phyloP scores from a whole-genome alignment of 768 basidiomycete genomes.

The Vararia minispora region DNA sequence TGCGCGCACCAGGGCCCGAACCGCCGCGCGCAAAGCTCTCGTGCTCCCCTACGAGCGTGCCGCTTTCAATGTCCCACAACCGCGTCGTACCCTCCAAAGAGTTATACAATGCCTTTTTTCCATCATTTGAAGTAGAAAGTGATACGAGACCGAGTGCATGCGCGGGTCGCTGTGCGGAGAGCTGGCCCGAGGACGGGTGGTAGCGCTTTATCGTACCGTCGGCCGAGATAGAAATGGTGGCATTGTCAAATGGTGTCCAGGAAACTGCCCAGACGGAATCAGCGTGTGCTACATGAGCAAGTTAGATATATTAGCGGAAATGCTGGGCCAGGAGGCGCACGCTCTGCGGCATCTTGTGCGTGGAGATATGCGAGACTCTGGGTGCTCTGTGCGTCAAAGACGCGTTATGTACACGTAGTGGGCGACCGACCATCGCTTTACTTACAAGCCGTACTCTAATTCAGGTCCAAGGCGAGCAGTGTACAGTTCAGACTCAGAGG shows the following conservation, averaged over 20 bases:
- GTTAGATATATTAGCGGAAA: conserved; percentile 9
- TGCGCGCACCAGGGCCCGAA: conserved; percentile 50
- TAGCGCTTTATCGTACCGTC: conserved; percentile 72
- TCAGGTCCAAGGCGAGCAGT: neutral
- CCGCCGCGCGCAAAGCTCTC: conserved; percentile 63
- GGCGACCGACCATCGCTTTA: conserved; percentile 14
- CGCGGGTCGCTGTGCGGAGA: conserved; percentile 45
- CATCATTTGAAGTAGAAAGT: conserved; percentile 59
- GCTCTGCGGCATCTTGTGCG: conserved; percentile 67
- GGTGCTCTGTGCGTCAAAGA: no score
- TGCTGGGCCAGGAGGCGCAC: conserved; percentile 28
- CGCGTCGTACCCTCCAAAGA: conserved; percentile 76
- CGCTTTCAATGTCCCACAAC: conserved; percentile 60
- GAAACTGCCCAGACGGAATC: conserved; percentile 72
- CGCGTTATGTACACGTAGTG: neutral
- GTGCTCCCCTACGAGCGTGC: conserved; percentile 47
- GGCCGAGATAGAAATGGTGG: conserved; percentile 59
- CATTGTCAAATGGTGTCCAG: conserved; percentile 55
- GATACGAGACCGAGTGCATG: conserved; percentile 83
- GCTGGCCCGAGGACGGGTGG: conserved; percentile 56
- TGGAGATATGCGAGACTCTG: conserved; percentile 68
- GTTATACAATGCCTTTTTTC: conserved; percentile 60
- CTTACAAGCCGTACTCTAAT: neutral
- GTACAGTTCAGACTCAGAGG: conserved; percentile 4
- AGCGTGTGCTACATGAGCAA: conserved; percentile 46